A percentile compares a stretch with the other conserved stretches of the same genome.
phyloP scores from a whole-genome alignment of 805 yeast genomes.

The Barnettozyma sucrosica region DNA sequence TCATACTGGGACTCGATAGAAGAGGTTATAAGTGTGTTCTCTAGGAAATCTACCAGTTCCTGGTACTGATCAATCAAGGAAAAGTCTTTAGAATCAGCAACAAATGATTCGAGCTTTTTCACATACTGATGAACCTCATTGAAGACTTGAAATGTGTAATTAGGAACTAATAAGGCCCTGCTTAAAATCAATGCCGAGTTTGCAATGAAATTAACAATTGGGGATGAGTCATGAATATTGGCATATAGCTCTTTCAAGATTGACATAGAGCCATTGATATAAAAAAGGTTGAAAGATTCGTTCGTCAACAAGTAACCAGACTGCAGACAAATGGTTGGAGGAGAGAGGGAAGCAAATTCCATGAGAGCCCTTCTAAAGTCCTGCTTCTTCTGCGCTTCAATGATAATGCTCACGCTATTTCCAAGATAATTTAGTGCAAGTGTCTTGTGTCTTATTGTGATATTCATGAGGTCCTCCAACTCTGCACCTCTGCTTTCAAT shows the following conservation, averaged over 20 bases:
- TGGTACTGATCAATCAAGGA: slow-evolving; percentile 7
- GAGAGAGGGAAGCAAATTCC: slow-evolving; percentile 4
- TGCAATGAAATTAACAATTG: slow-evolving; percentile 14
- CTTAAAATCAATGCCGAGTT: slow-evolving; percentile 4
- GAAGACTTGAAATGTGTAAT: slow-evolving; percentile 14
- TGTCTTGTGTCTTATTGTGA: slow-evolving; percentile 8
- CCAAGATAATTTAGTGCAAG: slow-evolving; percentile 10
- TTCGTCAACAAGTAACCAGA: slow-evolving; percentile 12
- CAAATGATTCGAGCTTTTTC: slow-evolving; percentile 7
- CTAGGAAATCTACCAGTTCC: slow-evolving; percentile 10
- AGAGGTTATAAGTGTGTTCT: slow-evolving; percentile 4
- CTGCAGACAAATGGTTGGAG: slow-evolving; percentile 17
- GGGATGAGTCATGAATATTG: slow-evolving; percentile 12
- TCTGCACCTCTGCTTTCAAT: background rate
- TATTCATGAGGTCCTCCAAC: slow-evolving; percentile 2
- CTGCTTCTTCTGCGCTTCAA: slow-evolving; percentile 9
- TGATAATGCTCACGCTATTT: slow-evolving; percentile 8
- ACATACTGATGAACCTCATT: slow-evolving; percentile 16
- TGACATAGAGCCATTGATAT: slow-evolving; percentile 14
- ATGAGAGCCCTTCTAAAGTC: slow-evolving; percentile 9
- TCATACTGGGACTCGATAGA: background rate
- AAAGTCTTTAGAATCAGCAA: slow-evolving; percentile 10
- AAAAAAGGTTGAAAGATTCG: slow-evolving; percentile 10
- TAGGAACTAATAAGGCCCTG: slow-evolving; percentile 17
- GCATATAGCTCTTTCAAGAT: slow-evolving; percentile 16